phyloP scores from a whole-genome alignment of 352 stramenopile genomes.

The Phytopythium kandeliae region DNA sequence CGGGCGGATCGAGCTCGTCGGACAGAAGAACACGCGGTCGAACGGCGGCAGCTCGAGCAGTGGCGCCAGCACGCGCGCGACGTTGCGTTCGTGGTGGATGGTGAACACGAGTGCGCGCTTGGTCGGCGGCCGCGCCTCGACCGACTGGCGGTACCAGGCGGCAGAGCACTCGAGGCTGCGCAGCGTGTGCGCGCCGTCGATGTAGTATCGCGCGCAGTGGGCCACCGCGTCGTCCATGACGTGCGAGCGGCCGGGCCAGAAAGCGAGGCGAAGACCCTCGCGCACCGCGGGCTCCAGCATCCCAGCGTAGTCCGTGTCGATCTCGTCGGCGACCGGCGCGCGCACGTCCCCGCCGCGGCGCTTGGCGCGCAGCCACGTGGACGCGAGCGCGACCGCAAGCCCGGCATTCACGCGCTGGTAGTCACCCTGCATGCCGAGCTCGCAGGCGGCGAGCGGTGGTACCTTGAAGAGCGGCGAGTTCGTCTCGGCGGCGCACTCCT shows the following conservation, averaged over 20 bases:
- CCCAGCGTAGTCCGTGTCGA: conserved; percentile 12
- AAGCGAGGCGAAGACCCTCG: conserved; percentile 46
- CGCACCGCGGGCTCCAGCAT: conserved; percentile 41
- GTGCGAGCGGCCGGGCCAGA: conserved; percentile 80
- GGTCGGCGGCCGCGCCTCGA: conserved; percentile 8
- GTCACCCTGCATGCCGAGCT: conserved; percentile 55
- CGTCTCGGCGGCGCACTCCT: conserved; percentile 50
- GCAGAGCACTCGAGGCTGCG: conserved; percentile 67
- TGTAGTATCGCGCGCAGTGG: conserved; percentile 50
- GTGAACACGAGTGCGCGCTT: conserved; percentile 68
- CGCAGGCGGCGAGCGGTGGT: conserved; percentile 29
- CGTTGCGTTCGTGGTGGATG: conserved; percentile 81
- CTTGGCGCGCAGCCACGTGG: conserved; percentile 41
- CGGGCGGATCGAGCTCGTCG: conserved; percentile 52
- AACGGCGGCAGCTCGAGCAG: conserved; percentile 49
- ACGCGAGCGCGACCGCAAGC: conserved; percentile 58
- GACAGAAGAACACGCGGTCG: conserved; percentile 74
- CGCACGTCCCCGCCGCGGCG: conserved; percentile 14
- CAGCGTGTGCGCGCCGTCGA: conserved; percentile 88
- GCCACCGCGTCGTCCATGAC: conserved; percentile 37
- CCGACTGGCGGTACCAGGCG: conserved; percentile 57
- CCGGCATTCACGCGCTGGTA: conserved; percentile 81
- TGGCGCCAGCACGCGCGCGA: conserved; percentile 55
- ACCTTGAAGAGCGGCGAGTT: conserved; percentile 33
- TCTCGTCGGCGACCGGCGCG: no score